Evolutionary conservation across 345 rosid species (phyloP).

Genomic region (Erucastrum elatum): DNA sequence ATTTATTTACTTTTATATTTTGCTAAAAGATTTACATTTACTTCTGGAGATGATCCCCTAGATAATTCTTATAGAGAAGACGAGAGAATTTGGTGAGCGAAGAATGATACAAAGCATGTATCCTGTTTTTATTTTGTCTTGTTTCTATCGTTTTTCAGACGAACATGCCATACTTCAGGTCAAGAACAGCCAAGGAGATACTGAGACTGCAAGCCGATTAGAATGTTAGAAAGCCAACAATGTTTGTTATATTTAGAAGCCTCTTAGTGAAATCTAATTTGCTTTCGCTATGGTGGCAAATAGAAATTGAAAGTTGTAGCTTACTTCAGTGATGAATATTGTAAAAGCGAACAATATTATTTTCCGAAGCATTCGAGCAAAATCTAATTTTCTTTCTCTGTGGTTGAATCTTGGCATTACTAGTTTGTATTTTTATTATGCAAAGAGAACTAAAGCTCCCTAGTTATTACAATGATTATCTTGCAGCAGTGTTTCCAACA

Average conservation of each 20-base stretch:
- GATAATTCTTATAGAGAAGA: background rate
- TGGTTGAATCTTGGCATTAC: too few relatives aligned
- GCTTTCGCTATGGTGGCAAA: background rate
- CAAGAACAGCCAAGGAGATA: conserved; percentile 89
- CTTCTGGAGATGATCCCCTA: background rate
- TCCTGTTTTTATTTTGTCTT: background rate
- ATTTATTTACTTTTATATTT: too few relatives aligned
- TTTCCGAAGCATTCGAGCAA: too few relatives aligned
- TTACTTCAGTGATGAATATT: background rate
- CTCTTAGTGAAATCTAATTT: background rate
- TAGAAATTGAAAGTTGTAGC: background rate
- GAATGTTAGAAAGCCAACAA: conserved; percentile 5
- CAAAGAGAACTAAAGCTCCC: too few relatives aligned
- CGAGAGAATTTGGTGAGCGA: background rate
- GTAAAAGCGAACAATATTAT: background rate
- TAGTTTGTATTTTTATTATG: too few relatives aligned
- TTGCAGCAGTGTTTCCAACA: too few relatives aligned
- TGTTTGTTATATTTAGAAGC: too few relatives aligned
- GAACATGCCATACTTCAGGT: conserved; percentile 83
- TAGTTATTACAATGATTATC: too few relatives aligned
- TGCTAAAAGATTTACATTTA: background rate
- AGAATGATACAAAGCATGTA: background rate
- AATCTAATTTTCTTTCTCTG: too few relatives aligned
- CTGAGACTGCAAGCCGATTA: conserved; percentile 75
- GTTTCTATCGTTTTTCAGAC: conserved; percentile 44